A percentile compares a stretch with the other conserved stretches of the same genome.
These are phyloP conservation scores for Avena eriantha DNA, from an alignment of 176 grass and related monocot species.

Conservation along the genomic window DNA sequence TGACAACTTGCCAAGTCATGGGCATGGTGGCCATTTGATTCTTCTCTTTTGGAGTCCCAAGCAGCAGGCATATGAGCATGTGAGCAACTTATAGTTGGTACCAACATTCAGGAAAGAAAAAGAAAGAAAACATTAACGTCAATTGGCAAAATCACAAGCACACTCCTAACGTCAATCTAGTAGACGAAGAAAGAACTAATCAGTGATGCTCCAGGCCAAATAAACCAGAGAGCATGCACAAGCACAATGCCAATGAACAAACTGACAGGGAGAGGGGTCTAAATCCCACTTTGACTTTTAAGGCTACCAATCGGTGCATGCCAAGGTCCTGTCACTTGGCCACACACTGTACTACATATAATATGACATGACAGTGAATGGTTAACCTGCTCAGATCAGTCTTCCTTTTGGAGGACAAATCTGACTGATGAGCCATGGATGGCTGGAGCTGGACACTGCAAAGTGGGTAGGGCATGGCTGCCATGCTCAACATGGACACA, in stretches of 20 bases:
- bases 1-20: slow-evolving; percentile 36
- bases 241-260: slow-evolving; percentile 21
- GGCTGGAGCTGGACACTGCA: slow-evolving; percentile 30
- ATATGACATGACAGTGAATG: slow-evolving; percentile 26
- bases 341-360: background rate
- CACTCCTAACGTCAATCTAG: background rate
- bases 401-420: slow-evolving; percentile 48
- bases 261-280: slow-evolving; percentile 41
- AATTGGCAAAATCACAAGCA: background rate
- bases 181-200: slow-evolving; percentile 1
- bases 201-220: slow-evolving; percentile 32
- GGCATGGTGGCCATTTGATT: slow-evolving; percentile 28
- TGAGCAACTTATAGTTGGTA: slow-evolving; percentile 25
- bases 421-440: slow-evolving; percentile 34
- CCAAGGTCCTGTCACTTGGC: slow-evolving; percentile 38
- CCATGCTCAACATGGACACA: slow-evolving; percentile 40
- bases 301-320: slow-evolving; percentile 35
- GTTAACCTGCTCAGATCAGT: slow-evolving; percentile 35
- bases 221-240: slow-evolving; percentile 21
- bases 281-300: slow-evolving; percentile 45
- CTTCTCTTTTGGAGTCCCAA: slow-evolving; percentile 21
- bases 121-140: background rate
- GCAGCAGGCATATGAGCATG: slow-evolving; percentile 35
- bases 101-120: background rate
- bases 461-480: slow-evolving; percentile 45